Conservation (phyloP, 202 grass and related monocot species). For the Bolboschoenoplectus hybrid region DNA sequence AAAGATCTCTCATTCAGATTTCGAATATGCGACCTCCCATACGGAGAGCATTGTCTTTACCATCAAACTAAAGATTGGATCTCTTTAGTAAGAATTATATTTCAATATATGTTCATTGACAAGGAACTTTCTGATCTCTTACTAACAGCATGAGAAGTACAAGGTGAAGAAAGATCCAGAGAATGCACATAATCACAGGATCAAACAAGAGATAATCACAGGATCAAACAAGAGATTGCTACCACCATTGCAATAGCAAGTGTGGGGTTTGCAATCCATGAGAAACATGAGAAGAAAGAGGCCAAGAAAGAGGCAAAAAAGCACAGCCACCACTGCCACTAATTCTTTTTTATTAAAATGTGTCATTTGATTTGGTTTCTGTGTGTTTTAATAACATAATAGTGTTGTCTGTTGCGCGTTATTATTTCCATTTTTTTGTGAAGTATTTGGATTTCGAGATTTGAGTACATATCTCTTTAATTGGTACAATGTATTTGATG, state of each 20-base stretch:
- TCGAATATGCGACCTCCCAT: too few species aligned
- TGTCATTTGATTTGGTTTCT: not conserved
- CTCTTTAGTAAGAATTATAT: too few species aligned
- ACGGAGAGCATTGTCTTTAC: too few species aligned
- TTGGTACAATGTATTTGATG: not conserved
- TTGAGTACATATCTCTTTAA: not conserved
- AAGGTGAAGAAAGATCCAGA: constrained; percentile 27
- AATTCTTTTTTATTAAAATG: not conserved
- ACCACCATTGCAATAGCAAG: constrained; percentile 1
- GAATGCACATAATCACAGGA: constrained; percentile 6
- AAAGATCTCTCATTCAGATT: too few species aligned
- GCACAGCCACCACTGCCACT: not conserved
- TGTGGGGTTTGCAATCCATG: constrained; percentile 3
- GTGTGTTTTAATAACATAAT: not conserved
- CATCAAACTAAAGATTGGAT: too few species aligned
- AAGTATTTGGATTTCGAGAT: not conserved
- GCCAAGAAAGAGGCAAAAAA: not conserved
- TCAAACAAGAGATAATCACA: constrained; percentile 24
- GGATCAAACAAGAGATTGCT: constrained; percentile 20
- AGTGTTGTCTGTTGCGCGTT: not conserved
- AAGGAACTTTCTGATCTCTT: too few species aligned
- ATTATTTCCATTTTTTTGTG: not conserved
- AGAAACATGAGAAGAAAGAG: constrained; percentile 29
- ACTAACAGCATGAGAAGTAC: constrained; percentile 66
- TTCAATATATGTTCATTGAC: too few species aligned